Base-by-base conservation (phyloP, 352 stramenopile species). In the Phytophthora foliorum region DNA sequence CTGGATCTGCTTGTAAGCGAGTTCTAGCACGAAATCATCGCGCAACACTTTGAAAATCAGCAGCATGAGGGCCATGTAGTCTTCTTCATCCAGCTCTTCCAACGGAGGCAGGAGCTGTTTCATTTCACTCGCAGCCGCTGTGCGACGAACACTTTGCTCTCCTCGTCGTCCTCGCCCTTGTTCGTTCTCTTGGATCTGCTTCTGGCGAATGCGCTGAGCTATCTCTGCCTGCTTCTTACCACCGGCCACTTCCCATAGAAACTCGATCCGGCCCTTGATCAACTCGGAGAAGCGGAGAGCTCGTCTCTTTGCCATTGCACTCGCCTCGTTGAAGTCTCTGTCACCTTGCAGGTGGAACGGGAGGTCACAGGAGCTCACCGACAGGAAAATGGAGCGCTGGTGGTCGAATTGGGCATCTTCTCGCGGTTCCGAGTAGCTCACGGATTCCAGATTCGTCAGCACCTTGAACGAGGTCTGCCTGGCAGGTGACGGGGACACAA, bases 281-380 rank as follows among this genome's bases (percentile, higher is more conserved):
- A 46, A 22, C 19, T 85, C 69, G 0, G 82, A 85, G 21, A 82
- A 83, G 9, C 79, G 84, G 45, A 94, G 61, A 32, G 74, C 77
- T 16, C 79, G 69, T 9, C 87, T 74, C n/a, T 82, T 77, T 19
- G 74, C 75, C n/a, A 94, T 52, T 7, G 74, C 84, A 27, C 68
- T 79, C 4, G 81, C 83, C 36, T 90, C 81, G 54, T 92, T 88
- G 52, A 94, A 91, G 22, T 86, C 65, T 17, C 67, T 59, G 55
- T 91, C 86, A 11, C 87, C 87, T 31, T 94, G 87, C 9, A 94
- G 50, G 36, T 94, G 86, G 72, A 94, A 94, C 9, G 87, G 87
- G 38, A 94, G 62, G 11, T 81, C 42, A 2, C 74, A 72, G 0
- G 57, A 52, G 10, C 63, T 65, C 1, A 65, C 50, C 7, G 57